These are phyloP conservation scores for Stephanodiscus minutulus DNA, from an alignment of 108 stramenopile species.

Conservation along the genomic window DNA sequence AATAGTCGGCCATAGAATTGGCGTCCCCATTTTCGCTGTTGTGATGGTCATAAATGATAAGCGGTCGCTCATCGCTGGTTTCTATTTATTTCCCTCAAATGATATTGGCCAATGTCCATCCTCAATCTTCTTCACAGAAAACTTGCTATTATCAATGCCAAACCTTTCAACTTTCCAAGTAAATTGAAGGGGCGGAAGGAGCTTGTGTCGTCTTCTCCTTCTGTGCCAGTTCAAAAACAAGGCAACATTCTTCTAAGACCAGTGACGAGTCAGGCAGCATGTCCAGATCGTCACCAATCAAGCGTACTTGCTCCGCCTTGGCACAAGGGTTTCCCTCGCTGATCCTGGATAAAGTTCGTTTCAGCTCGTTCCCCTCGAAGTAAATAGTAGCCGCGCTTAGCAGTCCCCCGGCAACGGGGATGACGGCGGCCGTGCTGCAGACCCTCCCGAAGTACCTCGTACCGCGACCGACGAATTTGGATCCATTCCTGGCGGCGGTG, in stretches of 20 bases:
- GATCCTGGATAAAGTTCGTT: constrained; percentile 33
- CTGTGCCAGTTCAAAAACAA: constrained; percentile 30
- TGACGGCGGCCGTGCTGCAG: constrained; percentile 35
- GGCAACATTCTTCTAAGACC: constrained; percentile 42
- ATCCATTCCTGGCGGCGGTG: background rate
- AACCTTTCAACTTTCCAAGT: too few species aligned
- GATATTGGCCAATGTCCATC: too few species aligned
- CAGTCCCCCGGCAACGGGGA: constrained; percentile 40
- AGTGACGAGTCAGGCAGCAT: constrained; percentile 37
- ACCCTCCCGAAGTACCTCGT: constrained; percentile 40
- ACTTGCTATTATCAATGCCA: too few species aligned
- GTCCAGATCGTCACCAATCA: constrained; percentile 30
- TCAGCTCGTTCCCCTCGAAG: constrained; percentile 43
- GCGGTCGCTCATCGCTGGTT: too few species aligned
- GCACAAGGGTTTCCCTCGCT: constrained; percentile 48
- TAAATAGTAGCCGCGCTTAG: constrained; percentile 39
- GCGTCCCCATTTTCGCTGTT: too few species aligned
- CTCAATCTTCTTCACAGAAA: too few species aligned
- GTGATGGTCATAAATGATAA: too few species aligned
- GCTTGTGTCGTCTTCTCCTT: too few species aligned
- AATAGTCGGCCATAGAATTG: too few species aligned
- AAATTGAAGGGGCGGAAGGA: too few species aligned
- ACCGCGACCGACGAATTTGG: constrained; percentile 26
- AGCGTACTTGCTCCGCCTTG: constrained; percentile 33
- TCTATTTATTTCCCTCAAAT: too few species aligned